Base-by-base conservation (phyloP, 2,329 filamentous ascomycete species). In the Alternaria atra region DNA sequence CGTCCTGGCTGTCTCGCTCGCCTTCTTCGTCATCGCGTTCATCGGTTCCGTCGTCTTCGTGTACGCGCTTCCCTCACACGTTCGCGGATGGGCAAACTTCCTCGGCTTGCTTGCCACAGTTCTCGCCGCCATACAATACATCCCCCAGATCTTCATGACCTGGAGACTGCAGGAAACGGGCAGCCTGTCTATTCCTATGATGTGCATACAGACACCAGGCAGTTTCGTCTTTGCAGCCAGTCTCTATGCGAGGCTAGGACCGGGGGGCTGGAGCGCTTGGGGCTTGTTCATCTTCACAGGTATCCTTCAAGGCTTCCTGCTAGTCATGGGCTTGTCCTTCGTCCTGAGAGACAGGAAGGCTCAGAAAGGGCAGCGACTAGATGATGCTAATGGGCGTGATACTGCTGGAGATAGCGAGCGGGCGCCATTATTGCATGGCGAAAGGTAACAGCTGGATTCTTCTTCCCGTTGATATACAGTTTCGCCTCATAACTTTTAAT, bases 191-290 rank as follows among this genome's bases (percentile, higher is more conserved):
- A 95, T 99, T 58, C 90, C 93, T 5, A 98, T 97, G 91, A 98
- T 99, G 94, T 91, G 91, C 76, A 97, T 99, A 34, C 95, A 99
- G 79, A 97, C 94, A 0, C 95, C 95, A 0, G 95, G 95, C 0
- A 93, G 93, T 60, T 90, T 97, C 69, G 82, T 99, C 6, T 98
- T 97, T 81, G 93, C 94, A 0, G 90, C 86, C 12, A 97, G 93
- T 76, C 81, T 99, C 43, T 93, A 90, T 52, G 88, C 87, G 7
- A 87, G 95, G 46, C 85, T 97, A 20, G 95, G 95, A 0, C 84
- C 84, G 72, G 88, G 86, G 34, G 94, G 94, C 0, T 99, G 95
- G 95, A 97, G 94, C 79, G 93, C 93, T 0, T 99, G 95, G 95
- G 89, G 93, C 9, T 90, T 98, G 13, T 96, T 94, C 74, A 84